These are phyloP conservation scores for Sanghuangporus baumii DNA, from an alignment of 1,284 basidiomycete genomes.

Conservation along the genomic window DNA sequence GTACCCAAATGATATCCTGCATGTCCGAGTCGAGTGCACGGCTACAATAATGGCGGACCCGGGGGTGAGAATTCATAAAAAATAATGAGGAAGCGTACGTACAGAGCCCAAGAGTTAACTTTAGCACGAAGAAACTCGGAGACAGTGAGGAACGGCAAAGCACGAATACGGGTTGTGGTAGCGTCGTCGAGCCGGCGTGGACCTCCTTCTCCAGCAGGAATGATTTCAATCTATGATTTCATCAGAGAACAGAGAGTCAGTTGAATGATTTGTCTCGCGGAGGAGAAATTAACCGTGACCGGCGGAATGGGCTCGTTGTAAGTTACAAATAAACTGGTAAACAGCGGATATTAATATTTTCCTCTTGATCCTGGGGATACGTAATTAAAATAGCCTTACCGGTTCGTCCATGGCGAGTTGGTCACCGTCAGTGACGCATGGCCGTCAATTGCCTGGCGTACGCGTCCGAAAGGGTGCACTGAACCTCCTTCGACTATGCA, in stretches of 20 bases:
- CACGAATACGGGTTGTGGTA: constrained; percentile 59
- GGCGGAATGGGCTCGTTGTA: constrained; percentile 33
- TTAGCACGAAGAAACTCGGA: constrained; percentile 75
- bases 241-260: background rate
- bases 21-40: constrained; percentile 23
- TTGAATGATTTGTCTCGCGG: background rate
- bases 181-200: constrained; percentile 62
- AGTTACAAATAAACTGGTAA: constrained; percentile 31
- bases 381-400: constrained; percentile 28
- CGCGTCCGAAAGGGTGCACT: constrained; percentile 47
- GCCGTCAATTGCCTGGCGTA: constrained; percentile 44
- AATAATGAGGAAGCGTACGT: constrained; percentile 10
- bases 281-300: constrained; percentile 29
- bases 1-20: constrained; percentile 25
- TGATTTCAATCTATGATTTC: constrained; percentile 63
- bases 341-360: constrained; percentile 2
- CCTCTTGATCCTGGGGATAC: constrained; percentile 3
- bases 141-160: constrained; percentile 67
- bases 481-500: constrained; percentile 52
- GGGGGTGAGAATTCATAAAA: background rate
- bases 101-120: constrained; percentile 26
- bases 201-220: constrained; percentile 73
- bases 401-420: constrained; percentile 51
- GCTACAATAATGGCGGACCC: constrained; percentile 11
- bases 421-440: constrained; percentile 27